Evolutionary conservation across 495 filamentous ascomycete genomes (phyloP), one percentile per base, ranked within the genome.

Genomic region (Penicillium atrosanguineum): DNA sequence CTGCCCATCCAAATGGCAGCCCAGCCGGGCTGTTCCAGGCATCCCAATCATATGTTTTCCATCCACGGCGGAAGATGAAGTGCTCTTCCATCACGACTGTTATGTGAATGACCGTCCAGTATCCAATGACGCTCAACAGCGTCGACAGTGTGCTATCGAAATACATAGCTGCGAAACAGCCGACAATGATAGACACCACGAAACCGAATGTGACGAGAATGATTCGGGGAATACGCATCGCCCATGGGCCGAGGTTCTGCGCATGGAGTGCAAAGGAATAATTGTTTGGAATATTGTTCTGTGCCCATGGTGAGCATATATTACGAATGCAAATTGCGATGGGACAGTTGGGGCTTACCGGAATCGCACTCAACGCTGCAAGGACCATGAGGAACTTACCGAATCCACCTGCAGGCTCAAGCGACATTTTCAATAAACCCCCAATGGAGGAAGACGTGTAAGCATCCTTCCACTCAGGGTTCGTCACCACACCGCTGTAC

Each of bases 91-190:
- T 65, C 2, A 83, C 69, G 41, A 90, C 75, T 37, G 79, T 83
- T 56, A 82, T 77, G 67, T 90, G 90, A 55, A 90, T 88, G 15
- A 86, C 81, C 3, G 88, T 79, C 86, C 87, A 91, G 69, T 90
- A 90, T 14, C 82, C 64, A 18, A 67, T 67, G 25, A 64, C 64
- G 43, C 61, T 67, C 1, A 67, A 51, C n/a, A 67, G 52, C 0
- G 64, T 67, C 44, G 62, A 49, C 38, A 67, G 34, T 14, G 64
- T 57, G 40, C 61, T 61, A 29, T 60, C 38, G 16, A 67, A 67
- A 44, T 64, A 64, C 31, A 20, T 52, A 8, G 64, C 61, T 20
- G 61, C 64, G 20, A 51, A 67, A n/a, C 64, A 64, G 0, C 64
- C 64, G 4, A 64, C 47, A 3, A 60, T 55, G 12, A 67, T 46